Evolutionary conservation across 768 basidiomycete species (phyloP), one percentile per base, ranked within the genome.

Genomic region (Tylopilus intermedius): DNA sequence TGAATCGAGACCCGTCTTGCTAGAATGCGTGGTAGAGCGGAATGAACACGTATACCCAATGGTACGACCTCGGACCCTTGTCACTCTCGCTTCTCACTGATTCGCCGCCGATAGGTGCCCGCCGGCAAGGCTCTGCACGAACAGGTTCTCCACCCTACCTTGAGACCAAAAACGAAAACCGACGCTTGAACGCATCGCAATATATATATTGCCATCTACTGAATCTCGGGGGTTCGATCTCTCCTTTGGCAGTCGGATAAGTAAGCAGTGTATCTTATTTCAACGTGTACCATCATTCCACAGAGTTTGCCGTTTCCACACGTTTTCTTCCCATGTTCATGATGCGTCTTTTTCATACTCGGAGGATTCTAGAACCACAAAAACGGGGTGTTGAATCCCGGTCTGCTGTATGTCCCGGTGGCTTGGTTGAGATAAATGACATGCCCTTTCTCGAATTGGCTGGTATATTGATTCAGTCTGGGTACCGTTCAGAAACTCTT

Each of bases 61-160:
- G 90, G 90, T 90, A 53, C 53, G 76, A 59, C 35, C 14, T 42
- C 15, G 24, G 9, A 50, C 10, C 8, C 24, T 45, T 52, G 46
- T 30, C 15, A 47, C 1, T 33, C 29, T 42, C n/a, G 4, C 22
- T 11, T 22, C 27, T 41, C 30, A 26, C 45, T 55, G 47, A 56
- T 43, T 24, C 33, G 8, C 49, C 10, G 8, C 49, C 9, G 58
- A 15, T 61, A 88, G 87, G 88, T 90, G 22, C 82, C 93, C 13
- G 94, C 93, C 42, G 95, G 95, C 43, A 95, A 92, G 72, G 93
- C 94, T 49, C 77, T 98, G 38, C 90, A 96, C 66, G 91, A 98
- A 72, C 88, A 90, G 71, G 75, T 94, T 66, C 72, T 95, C 41
- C 89, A 92, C 66, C 86, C 86, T 22, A 67, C 67, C 22, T 56